Conservation (phyloP, 768 basidiomycete species). For the Gloeophyllum trabeum region DNA sequence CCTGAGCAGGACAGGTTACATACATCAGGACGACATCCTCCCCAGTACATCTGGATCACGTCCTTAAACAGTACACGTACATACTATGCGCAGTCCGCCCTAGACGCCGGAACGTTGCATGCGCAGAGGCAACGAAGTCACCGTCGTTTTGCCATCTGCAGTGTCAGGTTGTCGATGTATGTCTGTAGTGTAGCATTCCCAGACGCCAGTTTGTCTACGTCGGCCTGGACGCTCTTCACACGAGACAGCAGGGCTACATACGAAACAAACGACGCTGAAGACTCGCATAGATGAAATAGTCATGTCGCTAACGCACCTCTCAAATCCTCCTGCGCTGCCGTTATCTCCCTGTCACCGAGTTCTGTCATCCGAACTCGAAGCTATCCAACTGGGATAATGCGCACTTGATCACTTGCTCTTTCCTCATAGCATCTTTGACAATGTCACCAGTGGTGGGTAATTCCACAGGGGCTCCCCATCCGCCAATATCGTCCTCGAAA, state of each 20-base stretch:
- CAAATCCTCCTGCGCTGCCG: conserved; percentile 66
- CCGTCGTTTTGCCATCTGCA: conserved; percentile 77
- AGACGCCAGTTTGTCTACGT: conserved; percentile 70
- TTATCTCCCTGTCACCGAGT: conserved; percentile 46
- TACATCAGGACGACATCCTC: conserved; percentile 21
- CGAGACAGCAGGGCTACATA: conserved; percentile 51
- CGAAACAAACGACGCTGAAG: no score
- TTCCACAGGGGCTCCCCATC: conserved; percentile 36
- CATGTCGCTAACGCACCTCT: conserved; percentile 47
- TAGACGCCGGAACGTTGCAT: not conserved
- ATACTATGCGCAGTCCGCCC: not conserved
- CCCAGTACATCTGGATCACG: not conserved
- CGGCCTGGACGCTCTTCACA: conserved; percentile 59
- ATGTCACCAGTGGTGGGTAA: conserved; percentile 40
- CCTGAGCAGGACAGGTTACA: no score
- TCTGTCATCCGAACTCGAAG: not conserved
- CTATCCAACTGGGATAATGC: conserved; percentile 13
- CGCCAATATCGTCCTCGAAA: conserved; percentile 24
- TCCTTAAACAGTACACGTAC: not conserved
- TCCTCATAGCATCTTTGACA: conserved; percentile 65
- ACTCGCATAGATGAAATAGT: not conserved
- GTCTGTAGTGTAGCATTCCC: conserved; percentile 78
- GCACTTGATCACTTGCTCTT: conserved; percentile 71
- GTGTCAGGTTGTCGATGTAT: conserved; percentile 84
- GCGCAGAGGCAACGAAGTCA: conserved; percentile 17